Percentiles rank a stretch among this genome's conserved stretches.
Evolutionary conservation across 805 yeast species (phyloP).

Genomic region (Hanseniaspora mollemarum): DNA sequence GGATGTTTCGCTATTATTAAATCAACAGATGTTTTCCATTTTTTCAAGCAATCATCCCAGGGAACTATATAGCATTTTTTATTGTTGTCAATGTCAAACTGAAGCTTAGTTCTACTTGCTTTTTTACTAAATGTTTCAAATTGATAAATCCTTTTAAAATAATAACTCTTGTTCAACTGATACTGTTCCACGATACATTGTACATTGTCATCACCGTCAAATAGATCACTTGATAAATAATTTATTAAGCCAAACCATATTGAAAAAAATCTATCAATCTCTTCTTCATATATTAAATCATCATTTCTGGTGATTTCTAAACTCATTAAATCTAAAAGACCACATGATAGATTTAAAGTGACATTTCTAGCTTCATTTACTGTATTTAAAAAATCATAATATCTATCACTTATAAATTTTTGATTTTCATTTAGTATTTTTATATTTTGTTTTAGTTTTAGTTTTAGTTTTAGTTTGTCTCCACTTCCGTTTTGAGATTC

Average conservation of each 20-base stretch:
- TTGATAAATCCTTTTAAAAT: neutral
- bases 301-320: neutral
- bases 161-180: neutral
- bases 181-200: neutral
- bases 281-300: neutral
- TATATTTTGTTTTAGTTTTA: neutral
- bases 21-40: conserved; percentile 3
- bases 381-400: neutral
- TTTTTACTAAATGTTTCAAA: neutral
- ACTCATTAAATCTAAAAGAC: conserved; percentile 2
- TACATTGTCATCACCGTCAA: conserved; percentile 2
- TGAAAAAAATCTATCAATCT: conserved; percentile 10
- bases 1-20: neutral
- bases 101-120: neutral
- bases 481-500: neutral
- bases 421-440: neutral
- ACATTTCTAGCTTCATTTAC: neutral
- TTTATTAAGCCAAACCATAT: conserved; percentile 12
- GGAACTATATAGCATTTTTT: neutral
- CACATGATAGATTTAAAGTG: neutral
- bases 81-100: neutral
- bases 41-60: neutral
- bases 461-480: neutral
- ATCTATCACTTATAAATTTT: conserved; percentile 4
- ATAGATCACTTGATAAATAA: conserved; percentile 2